A percentile compares a stretch with the other conserved stretches of the same genome.
These are phyloP conservation scores for Neodidymelliopsis sp. DNA, from an alignment of 2,329 filamentous ascomycete genomes.

Conservation along the genomic window DNA sequence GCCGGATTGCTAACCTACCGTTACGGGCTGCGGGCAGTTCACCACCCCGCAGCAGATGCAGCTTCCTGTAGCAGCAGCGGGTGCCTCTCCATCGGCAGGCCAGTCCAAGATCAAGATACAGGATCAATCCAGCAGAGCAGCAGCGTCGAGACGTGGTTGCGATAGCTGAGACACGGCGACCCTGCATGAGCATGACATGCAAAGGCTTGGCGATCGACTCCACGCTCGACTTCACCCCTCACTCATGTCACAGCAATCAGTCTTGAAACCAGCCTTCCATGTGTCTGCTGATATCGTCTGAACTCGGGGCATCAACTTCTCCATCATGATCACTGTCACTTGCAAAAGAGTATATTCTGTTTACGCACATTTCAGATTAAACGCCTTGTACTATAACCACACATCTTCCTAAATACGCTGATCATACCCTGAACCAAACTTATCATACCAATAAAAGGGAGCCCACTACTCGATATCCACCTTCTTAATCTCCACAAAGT, in stretches of 20 bases:
- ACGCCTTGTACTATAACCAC: not conserved
- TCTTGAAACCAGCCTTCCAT: too few relatives aligned
- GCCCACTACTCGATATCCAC: constrained; percentile 61
- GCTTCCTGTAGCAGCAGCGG: constrained; percentile 42
- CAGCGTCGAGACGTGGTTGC: not conserved
- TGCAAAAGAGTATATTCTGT: too few relatives aligned
- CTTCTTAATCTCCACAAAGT: constrained; percentile 65
- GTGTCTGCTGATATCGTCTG: too few relatives aligned
- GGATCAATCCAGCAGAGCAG: not conserved
- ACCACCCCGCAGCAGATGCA: constrained; percentile 44
- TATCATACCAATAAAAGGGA: too few relatives aligned
- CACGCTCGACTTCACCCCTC: not conserved
- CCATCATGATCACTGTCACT: too few relatives aligned
- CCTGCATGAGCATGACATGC: too few relatives aligned
- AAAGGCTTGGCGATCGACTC: not conserved
- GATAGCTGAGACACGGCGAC: not conserved
- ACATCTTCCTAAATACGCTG: too few relatives aligned
- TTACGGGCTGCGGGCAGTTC: constrained; percentile 33
- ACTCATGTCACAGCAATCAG: too few relatives aligned
- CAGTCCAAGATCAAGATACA: constrained; percentile 1
- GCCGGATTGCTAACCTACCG: constrained; percentile 31
- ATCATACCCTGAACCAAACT: too few relatives aligned
- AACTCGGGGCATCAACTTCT: too few relatives aligned
- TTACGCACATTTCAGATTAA: too few relatives aligned
- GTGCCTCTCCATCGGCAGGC: constrained; percentile 46